Conservation (phyloP, 768 basidiomycete species). For the Lepiota brunneoincarnata region DNA sequence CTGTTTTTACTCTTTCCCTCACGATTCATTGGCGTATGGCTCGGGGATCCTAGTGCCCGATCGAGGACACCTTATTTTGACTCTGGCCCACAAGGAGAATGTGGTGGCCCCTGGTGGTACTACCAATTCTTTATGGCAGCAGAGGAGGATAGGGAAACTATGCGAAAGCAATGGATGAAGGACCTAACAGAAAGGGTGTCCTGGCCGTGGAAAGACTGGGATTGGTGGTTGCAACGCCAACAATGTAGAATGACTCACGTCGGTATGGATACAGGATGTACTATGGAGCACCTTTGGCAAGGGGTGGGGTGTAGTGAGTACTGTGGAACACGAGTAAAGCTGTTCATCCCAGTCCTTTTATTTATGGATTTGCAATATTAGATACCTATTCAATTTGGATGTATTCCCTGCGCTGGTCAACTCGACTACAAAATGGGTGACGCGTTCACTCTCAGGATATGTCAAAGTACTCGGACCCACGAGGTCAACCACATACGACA, state of each 20-base stretch:
- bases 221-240: neutral
- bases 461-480: too few species aligned
- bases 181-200: conserved; percentile 12
- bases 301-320: neutral
- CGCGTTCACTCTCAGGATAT: too few species aligned
- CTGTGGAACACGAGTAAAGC: neutral
- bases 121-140: conserved; percentile 49
- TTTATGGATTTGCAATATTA: too few species aligned
- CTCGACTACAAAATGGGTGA: too few species aligned
- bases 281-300: neutral
- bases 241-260: neutral
- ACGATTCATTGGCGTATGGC: conserved; percentile 41
- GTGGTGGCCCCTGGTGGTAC: conserved; percentile 46
- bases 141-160: conserved; percentile 16
- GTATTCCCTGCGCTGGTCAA: too few species aligned
- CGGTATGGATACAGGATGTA: neutral
- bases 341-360: too few species aligned
- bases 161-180: conserved; percentile 17
- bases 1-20: conserved; percentile 38
- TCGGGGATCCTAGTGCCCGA: conserved; percentile 24
- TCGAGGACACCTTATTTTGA: conserved; percentile 15
- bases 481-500: too few species aligned
- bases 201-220: neutral
- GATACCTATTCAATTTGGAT: too few species aligned
- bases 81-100: conserved; percentile 32